Base-by-base conservation (phyloP, 73 alveolate species). In the Blepharisma japonicum region DNA sequence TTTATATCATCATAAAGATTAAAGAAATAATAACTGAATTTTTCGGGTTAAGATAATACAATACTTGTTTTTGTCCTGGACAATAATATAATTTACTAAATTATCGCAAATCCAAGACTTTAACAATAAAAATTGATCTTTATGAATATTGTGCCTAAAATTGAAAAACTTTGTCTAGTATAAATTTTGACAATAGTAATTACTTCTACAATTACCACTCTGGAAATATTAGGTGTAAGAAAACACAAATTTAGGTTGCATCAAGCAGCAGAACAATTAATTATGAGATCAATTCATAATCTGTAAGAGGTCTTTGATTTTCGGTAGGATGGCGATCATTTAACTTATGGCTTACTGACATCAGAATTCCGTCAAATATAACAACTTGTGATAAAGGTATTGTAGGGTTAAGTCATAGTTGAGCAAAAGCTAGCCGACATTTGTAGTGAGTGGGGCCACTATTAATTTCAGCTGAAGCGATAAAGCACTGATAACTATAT, bases 141-240 rank as follows among this genome's bases (percentile, higher is more conserved):
- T n/a, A n/a, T n/a, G n/a, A n/a, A n/a, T n/a, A n/a, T n/a, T n/a
- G n/a, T n/a, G n/a, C n/a, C n/a, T n/a, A n/a, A n/a, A n/a, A n/a
- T n/a, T n/a, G n/a, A n/a, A n/a, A n/a, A n/a, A n/a, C n/a, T n/a
- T n/a, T n/a, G n/a, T n/a, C n/a, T n/a, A n/a, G n/a, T 61, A 38
- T 56, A 56, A 7, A 56, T 56, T 8, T 7, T 6, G 77, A 68
- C 79, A n/a, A n/a, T n/a, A n/a, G n/a, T n/a, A n/a, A n/a, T n/a
- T n/a, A n/a, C n/a, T 8, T 7, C 79, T 27, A 68, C 7, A 8
- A 68, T 68, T 9, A n/a, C 79, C 79, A 68, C 6, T 9, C 79
- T 20, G 79, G 79, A 32, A 68, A 68, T 8, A 68, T 68, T 7
- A 38, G 55, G 7, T 27, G 23, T 7, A 68, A 76, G n/a, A 68